A percentile compares a stretch with the other conserved stretches of the same genome.
Evolutionary conservation across 2,329 filamentous ascomycete species (phyloP).

Genomic region (Trichoderma citrinoviride): DNA sequence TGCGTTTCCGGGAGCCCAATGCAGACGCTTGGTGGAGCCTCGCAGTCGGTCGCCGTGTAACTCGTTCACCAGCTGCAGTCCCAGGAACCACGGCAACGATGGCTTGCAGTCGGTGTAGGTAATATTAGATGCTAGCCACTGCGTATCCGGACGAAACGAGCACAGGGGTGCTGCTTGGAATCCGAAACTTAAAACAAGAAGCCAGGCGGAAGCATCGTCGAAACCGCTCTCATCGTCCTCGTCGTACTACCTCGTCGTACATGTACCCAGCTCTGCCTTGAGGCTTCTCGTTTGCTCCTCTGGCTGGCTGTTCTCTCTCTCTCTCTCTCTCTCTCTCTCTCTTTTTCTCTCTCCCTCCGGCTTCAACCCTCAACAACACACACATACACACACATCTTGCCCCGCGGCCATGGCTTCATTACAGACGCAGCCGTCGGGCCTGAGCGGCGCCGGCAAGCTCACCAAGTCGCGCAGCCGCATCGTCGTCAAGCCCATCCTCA

Average conservation of each 20-base stretch:
- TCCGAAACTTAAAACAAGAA: slow-evolving; percentile 20
- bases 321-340: not conserved
- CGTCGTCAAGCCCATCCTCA: slow-evolving; percentile 60
- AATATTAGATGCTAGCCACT: not conserved
- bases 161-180: not conserved
- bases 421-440: slow-evolving; percentile 30
- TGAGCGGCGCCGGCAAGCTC: slow-evolving; percentile 29
- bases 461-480: slow-evolving; percentile 48
- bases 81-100: slow-evolving; percentile 21
- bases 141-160: slow-evolving; percentile 6
- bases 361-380: not conserved
- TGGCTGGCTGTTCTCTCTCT: not conserved
- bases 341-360: not conserved
- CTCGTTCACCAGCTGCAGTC: slow-evolving; percentile 16
- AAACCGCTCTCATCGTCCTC: not conserved
- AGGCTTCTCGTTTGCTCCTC: not conserved
- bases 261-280: no score
- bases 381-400: not conserved
- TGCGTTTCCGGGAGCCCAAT: slow-evolving; percentile 7
- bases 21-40: slow-evolving; percentile 18
- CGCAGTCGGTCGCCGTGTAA: slow-evolving; percentile 19
- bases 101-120: slow-evolving; percentile 23
- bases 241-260: no score
- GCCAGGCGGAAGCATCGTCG: slow-evolving; percentile 16
- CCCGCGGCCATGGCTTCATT: slow-evolving; percentile 28